These are phyloP conservation scores for Wickerhamiella parazyma DNA, from an alignment of 805 yeast genomes.

Conservation along the genomic window DNA sequence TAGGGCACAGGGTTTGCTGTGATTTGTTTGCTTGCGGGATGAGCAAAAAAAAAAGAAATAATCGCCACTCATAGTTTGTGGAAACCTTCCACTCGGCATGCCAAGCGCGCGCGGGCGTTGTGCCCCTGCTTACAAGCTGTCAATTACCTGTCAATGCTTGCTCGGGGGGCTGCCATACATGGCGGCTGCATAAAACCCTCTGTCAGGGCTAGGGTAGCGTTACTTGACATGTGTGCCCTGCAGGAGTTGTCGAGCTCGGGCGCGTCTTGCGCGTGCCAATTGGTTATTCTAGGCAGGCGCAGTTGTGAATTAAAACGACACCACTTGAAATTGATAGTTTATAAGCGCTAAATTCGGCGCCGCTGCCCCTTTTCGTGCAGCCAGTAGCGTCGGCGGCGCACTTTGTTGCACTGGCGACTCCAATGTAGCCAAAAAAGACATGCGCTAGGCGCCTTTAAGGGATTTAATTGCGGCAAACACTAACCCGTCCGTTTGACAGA, in stretches of 20 bases:
- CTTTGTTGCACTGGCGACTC: too few relatives aligned
- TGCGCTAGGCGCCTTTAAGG: background rate
- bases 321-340: too few relatives aligned
- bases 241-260: too few relatives aligned
- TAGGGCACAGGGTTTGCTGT: background rate
- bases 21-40: background rate
- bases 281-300: too few relatives aligned
- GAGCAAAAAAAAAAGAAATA: background rate
- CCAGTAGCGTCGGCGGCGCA: too few relatives aligned
- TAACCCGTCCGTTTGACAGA: background rate
- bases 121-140: background rate
- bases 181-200: background rate
- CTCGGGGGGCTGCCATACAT: background rate
- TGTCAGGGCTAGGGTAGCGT: background rate
- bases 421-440: background rate
- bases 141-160: background rate
- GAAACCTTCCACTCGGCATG: too few relatives aligned
- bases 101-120: too few relatives aligned
- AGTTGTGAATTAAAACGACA: too few relatives aligned
- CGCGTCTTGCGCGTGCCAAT: too few relatives aligned
- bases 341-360: too few relatives aligned
- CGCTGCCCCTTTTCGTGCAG: too few relatives aligned
- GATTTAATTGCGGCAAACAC: background rate
- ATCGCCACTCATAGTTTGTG: background rate
- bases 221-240: background rate